These are phyloP conservation scores for Mycoemilia scoparia DNA, from an alignment of 192 early-diverging fungal genomes.

Conservation along the genomic window DNA sequence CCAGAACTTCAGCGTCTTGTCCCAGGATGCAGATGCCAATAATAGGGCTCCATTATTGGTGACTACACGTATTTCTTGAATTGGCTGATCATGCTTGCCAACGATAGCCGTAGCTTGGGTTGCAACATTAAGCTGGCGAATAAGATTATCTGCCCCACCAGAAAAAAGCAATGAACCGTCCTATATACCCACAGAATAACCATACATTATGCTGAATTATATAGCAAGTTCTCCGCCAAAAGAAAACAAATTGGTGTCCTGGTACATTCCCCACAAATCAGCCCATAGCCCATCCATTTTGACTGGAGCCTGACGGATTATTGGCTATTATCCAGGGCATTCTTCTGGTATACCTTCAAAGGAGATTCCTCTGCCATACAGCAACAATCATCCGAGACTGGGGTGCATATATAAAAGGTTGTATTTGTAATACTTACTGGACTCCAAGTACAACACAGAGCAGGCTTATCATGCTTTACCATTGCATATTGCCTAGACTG, in stretches of 20 bases:
- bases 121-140: constrained; percentile 60
- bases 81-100: constrained; percentile 78
- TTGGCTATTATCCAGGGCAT: too few species aligned
- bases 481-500: constrained; percentile 55
- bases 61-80: constrained; percentile 68
- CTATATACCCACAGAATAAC: constrained; percentile 28
- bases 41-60: constrained; percentile 34
- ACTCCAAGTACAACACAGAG: constrained; percentile 66
- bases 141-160: constrained; percentile 79
- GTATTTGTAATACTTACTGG: constrained; percentile 14
- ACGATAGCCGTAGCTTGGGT: constrained; percentile 70
- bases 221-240: background rate
- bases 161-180: constrained; percentile 81
- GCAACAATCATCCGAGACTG: background rate
- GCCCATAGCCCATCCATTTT: too few species aligned
- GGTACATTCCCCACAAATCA: too few species aligned
- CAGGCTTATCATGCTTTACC: constrained; percentile 68
- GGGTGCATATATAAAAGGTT: background rate
- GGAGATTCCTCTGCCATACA: too few species aligned
- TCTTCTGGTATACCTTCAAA: too few species aligned
- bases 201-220: background rate
- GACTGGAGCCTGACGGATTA: too few species aligned
- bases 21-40: constrained; percentile 83
- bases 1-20: constrained; percentile 96
- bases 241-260: background rate